These are phyloP conservation scores for Telfairia occidentalis DNA, from an alignment of 331 rosid genomes.

Conservation along the genomic window DNA sequence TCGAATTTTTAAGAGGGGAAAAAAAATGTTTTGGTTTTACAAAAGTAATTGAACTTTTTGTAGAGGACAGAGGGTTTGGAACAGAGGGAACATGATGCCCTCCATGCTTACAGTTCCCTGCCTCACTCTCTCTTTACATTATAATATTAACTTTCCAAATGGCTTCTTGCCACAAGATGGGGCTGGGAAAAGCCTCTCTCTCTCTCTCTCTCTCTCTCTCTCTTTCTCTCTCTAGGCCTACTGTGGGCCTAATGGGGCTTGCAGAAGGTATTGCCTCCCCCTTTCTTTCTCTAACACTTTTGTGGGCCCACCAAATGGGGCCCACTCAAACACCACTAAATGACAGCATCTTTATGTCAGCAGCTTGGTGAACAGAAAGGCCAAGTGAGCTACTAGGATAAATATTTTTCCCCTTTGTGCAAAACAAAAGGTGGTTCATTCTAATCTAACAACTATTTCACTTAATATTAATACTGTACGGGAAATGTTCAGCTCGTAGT, in stretches of 20 bases:
- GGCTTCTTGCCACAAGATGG: neutral
- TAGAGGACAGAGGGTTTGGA: slow-evolving; percentile 44
- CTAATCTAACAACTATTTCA: neutral
- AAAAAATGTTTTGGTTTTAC: neutral
- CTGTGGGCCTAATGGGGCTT: neutral
- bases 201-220: neutral
- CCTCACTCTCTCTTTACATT: slow-evolving; percentile 12
- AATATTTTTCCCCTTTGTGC: neutral
- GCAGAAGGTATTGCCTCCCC: neutral
- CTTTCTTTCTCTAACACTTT: neutral
- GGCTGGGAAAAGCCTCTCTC: neutral
- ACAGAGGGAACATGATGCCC: slow-evolving; percentile 76
- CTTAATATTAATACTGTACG: too few species aligned
- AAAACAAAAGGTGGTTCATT: neutral
- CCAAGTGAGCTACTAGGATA: neutral
- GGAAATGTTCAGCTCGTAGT: neutral
- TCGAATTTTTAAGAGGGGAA: neutral
- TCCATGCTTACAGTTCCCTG: slow-evolving; percentile 47
- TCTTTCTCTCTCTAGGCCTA: neutral
- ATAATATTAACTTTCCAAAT: slow-evolving; percentile 9
- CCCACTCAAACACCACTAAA: neutral
- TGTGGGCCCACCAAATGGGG: slow-evolving; percentile 3
- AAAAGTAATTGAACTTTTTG: slow-evolving; percentile 23
- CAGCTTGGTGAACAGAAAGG: slow-evolving; percentile 6
- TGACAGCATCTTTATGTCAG: slow-evolving; percentile 47